Conservation (phyloP, 805 yeast species). For the Starmerella floricola region DNA sequence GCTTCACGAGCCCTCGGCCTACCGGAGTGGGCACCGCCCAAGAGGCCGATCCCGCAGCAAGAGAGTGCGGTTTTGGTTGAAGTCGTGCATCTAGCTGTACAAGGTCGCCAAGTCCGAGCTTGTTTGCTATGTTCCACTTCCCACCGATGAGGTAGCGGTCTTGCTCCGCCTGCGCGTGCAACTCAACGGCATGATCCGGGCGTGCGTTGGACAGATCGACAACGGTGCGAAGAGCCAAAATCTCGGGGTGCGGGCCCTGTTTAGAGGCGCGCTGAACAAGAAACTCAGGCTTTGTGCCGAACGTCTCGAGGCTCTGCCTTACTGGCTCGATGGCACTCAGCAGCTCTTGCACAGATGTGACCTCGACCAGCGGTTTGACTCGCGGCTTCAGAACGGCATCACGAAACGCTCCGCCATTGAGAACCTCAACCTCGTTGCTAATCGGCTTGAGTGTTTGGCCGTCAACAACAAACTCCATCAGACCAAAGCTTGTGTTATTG, state of each 20-base stretch:
- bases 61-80: constrained; percentile 19
- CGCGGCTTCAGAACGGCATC: constrained; percentile 24
- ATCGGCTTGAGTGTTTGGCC: constrained; percentile 25
- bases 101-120: constrained; percentile 22
- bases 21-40: constrained; percentile 18
- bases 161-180: constrained; percentile 11
- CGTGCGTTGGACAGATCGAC: constrained; percentile 14
- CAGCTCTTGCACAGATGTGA: constrained; percentile 21
- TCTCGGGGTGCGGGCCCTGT: background rate
- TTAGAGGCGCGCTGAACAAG: background rate
- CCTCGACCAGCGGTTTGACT: constrained; percentile 23
- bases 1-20: constrained; percentile 16
- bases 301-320: constrained; percentile 17
- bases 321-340: constrained; percentile 22
- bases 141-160: constrained; percentile 16
- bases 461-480: constrained; percentile 19
- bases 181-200: constrained; percentile 12
- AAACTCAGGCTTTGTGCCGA: constrained; percentile 19
- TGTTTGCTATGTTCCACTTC: constrained; percentile 15
- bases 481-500: background rate
- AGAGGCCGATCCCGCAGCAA: constrained; percentile 21
- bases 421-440: constrained; percentile 24
- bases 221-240: constrained; percentile 11
- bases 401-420: constrained; percentile 23
- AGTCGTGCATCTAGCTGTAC: constrained; percentile 10